Conservation (phyloP, 805 yeast genomes). For the Metschnikowia vanudenii region DNA sequence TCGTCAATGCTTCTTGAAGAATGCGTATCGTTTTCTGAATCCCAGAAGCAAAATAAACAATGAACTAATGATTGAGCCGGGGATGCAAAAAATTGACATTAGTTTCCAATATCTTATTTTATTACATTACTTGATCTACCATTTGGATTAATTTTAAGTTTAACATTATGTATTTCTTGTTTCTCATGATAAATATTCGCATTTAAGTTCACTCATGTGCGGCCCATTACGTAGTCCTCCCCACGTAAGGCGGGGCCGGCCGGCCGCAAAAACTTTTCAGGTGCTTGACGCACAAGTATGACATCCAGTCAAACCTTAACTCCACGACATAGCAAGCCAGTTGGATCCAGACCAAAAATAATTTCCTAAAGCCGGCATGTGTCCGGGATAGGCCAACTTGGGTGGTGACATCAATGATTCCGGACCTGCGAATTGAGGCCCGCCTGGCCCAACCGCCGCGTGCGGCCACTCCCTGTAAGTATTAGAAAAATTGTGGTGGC, state of each 20-base stretch:
- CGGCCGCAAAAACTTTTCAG: neutral
- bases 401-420: slow-evolving; percentile 5
- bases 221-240: neutral
- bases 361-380: neutral
- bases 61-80: too few species aligned
- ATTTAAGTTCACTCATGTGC: neutral
- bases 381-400: slow-evolving; percentile 1
- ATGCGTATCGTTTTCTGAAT: too few species aligned
- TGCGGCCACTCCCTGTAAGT: neutral
- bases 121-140: too few species aligned
- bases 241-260: neutral
- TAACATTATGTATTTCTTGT: too few species aligned
- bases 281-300: neutral
- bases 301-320: neutral
- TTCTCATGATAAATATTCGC: neutral
- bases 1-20: too few species aligned
- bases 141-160: too few species aligned
- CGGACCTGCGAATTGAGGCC: slow-evolving; percentile 1
- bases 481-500: neutral
- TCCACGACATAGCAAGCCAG: slow-evolving; percentile 1
- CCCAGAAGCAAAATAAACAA: too few species aligned
- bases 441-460: slow-evolving; percentile 1
- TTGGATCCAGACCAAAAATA: neutral
- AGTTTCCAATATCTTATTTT: too few species aligned
- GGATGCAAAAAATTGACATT: too few species aligned